Percentiles rank a stretch among this genome's conserved stretches.
These are phyloP conservation scores for Chytriomyces confervae DNA, from an alignment of 192 early-diverging fungal genomes.

Conservation along the genomic window DNA sequence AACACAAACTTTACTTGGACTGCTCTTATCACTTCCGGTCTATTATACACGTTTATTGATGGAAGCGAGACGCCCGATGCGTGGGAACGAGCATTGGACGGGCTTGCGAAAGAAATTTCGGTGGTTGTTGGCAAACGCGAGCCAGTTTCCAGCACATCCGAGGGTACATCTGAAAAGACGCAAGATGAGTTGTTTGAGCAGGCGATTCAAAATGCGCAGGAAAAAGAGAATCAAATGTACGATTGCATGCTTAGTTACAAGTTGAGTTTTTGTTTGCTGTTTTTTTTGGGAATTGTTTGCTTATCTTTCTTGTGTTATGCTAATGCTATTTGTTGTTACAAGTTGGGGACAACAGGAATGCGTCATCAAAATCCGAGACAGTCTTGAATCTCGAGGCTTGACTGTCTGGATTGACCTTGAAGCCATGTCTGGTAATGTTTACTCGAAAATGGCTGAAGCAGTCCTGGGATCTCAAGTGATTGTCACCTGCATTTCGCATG, in stretches of 20 bases:
- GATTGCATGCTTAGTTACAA: conserved; percentile 31
- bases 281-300: too few relatives aligned
- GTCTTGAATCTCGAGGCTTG: conserved; percentile 16
- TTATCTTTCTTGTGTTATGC: too few relatives aligned
- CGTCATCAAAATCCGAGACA: conserved; percentile 21
- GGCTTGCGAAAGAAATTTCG: conserved; percentile 29
- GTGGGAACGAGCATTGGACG: conserved; percentile 39
- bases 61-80: conserved; percentile 4
- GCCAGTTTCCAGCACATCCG: not conserved
- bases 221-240: not conserved
- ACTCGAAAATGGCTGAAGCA: conserved; percentile 44
- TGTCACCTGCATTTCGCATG: conserved; percentile 36
- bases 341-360: conserved; percentile 17
- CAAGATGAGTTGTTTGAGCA: conserved; percentile 10
- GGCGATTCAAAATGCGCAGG: not conserved
- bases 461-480: conserved; percentile 41
- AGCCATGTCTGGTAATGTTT: conserved; percentile 46
- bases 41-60: conserved; percentile 39
- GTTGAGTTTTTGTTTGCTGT: not conserved
- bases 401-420: conserved; percentile 38
- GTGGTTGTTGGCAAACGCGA: conserved; percentile 13
- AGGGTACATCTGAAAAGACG: not conserved
- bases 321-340: not conserved
- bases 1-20: conserved; percentile 48
- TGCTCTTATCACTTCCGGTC: conserved; percentile 44